phyloP scores from a whole-genome alignment of 2,329 filamentous ascomycete species.

The Chalara sp. region DNA sequence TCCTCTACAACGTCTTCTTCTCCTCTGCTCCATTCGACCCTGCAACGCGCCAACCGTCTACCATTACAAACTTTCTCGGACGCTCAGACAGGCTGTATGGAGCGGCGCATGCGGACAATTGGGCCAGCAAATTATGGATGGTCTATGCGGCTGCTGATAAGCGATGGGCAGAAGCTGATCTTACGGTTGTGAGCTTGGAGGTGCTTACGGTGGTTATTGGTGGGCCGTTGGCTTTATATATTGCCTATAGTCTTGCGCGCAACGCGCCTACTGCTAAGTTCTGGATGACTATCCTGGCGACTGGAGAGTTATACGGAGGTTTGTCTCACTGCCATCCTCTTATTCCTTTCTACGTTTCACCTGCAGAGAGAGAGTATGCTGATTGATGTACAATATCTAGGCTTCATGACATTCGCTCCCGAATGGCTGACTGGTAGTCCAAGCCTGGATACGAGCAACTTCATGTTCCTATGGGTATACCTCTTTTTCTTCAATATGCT shows the following conservation, averaged over 20 bases:
- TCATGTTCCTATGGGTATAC: constrained; percentile 57
- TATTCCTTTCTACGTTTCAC: background rate
- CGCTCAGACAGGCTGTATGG: constrained; percentile 44
- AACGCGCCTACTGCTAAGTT: constrained; percentile 48
- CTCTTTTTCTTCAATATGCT: constrained; percentile 63
- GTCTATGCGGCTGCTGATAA: constrained; percentile 59
- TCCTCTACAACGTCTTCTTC: constrained; percentile 93
- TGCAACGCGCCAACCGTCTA: constrained; percentile 30
- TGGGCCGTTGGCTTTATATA: constrained; percentile 51
- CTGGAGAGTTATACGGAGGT: constrained; percentile 61
- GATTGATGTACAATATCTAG: constrained; percentile 26
- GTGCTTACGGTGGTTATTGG: constrained; percentile 58
- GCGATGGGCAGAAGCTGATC: constrained; percentile 57
- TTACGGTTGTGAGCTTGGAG: constrained; percentile 58
- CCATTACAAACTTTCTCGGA: constrained; percentile 41
- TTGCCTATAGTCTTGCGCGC: constrained; percentile 54
- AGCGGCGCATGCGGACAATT: constrained; percentile 45
- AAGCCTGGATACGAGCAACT: constrained; percentile 59
- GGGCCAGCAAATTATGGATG: constrained; percentile 57
- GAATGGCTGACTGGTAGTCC: constrained; percentile 58
- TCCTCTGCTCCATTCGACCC: constrained; percentile 38
- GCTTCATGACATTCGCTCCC: constrained; percentile 66
- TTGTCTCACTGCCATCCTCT: constrained; percentile 17
- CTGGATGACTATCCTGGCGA: constrained; percentile 59
- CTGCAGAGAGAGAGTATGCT: background rate